Evolutionary conservation across 139 green algal genomes (phyloP).

Genomic region (Pseudopediastrum boryanum): DNA sequence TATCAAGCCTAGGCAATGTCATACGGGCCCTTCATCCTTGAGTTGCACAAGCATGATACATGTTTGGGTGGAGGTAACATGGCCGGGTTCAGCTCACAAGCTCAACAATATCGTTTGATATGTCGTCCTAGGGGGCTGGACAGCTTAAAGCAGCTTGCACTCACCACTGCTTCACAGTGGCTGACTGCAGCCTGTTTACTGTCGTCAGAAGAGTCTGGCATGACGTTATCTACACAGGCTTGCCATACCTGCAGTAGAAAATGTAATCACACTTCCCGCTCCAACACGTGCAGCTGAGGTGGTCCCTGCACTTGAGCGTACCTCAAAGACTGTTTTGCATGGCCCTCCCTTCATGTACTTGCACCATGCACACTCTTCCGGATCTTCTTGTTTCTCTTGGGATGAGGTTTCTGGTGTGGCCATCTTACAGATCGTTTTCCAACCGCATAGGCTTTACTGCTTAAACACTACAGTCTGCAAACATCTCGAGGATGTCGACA

Average conservation of each 20-base stretch:
- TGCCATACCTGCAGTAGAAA: constrained; percentile 25
- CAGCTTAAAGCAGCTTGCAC: background rate
- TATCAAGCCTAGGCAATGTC: too few species aligned
- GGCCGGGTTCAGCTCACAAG: background rate
- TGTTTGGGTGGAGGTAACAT: background rate
- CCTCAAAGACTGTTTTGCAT: constrained; percentile 32
- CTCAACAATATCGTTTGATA: background rate
- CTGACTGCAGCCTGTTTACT: constrained; percentile 6
- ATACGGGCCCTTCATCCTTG: background rate
- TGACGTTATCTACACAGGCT: constrained; percentile 27
- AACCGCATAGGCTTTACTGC: background rate
- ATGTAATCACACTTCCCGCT: background rate
- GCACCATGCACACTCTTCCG: constrained; percentile 37
- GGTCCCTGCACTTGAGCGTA: background rate
- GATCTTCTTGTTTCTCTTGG: background rate
- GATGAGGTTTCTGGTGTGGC: background rate
- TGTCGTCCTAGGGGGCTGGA: too few species aligned
- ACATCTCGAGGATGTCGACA: too few species aligned
- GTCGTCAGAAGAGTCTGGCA: background rate
- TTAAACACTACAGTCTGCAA: too few species aligned
- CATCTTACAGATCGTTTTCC: background rate
- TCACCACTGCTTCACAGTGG: constrained; percentile 24
- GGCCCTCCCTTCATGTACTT: constrained; percentile 37
- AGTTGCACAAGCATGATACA: background rate
- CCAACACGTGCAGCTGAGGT: background rate